Percentiles rank a stretch among this genome's conserved stretches.
These are phyloP conservation scores for Beta vulgaris DNA, from an alignment of 148 eudicot species.

Conservation along the genomic window DNA sequence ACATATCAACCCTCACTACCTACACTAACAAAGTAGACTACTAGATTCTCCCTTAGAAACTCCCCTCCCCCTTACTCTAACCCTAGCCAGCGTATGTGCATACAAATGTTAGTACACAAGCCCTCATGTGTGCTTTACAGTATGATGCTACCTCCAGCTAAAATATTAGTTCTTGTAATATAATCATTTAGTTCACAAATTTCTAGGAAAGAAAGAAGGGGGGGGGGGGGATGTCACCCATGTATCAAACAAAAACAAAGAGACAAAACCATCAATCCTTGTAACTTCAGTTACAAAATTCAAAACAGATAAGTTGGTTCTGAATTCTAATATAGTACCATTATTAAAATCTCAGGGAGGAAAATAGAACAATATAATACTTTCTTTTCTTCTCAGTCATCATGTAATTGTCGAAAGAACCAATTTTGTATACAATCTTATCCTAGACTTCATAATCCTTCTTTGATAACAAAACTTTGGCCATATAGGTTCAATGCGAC, in stretches of 20 bases:
- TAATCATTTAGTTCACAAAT: too few species aligned
- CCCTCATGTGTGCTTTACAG: background rate
- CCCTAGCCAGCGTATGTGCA: background rate
- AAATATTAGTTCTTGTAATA: too few species aligned
- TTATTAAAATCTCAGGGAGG: too few species aligned
- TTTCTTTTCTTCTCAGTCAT: background rate
- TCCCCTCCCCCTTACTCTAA: background rate
- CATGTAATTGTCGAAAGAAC: background rate
- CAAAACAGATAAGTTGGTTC: background rate
- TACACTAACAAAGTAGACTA: too few species aligned
- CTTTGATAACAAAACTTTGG: too few species aligned
- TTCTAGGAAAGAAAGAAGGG: background rate
- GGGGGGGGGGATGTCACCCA: background rate
- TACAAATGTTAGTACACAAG: background rate
- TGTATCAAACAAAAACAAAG: too few species aligned
- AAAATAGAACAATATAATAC: too few species aligned
- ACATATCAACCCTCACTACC: too few species aligned
- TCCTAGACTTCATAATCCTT: background rate
- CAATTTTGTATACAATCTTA: background rate
- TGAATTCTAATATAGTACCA: too few species aligned
- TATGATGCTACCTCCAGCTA: background rate
- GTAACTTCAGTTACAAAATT: background rate
- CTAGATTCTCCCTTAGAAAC: too few species aligned
- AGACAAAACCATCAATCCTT: background rate
- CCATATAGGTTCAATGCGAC: background rate